These are phyloP conservation scores for Euphorbia peplus DNA, from an alignment of 345 rosid species.

Conservation along the genomic window DNA sequence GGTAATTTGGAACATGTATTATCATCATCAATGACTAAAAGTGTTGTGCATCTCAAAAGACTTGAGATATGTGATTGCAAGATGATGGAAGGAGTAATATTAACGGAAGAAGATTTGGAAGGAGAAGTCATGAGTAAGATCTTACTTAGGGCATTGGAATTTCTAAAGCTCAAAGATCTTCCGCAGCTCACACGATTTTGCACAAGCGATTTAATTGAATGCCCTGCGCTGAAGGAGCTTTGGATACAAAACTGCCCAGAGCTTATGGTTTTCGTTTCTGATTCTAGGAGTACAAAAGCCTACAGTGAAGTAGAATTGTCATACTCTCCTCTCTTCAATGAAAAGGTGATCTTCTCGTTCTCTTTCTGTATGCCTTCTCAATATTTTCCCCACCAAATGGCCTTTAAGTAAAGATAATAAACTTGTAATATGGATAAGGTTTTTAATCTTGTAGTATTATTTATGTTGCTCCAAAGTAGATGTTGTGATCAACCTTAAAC, in stretches of 20 bases:
- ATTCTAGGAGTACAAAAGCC: neutral
- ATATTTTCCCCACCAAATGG: neutral
- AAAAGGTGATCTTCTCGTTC: neutral
- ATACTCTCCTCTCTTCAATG: neutral
- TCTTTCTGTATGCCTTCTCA: neutral
- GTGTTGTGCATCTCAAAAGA: neutral
- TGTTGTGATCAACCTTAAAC: no score
- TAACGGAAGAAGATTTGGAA: neutral
- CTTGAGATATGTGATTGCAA: neutral
- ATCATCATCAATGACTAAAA: neutral
- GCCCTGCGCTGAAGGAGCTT: neutral
- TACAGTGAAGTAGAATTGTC: neutral
- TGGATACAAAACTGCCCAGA: neutral
- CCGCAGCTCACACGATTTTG: constrained; percentile 11
- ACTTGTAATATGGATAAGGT: neutral
- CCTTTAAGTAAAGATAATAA: neutral
- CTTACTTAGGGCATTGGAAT: constrained; percentile 2
- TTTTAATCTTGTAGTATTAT: no score
- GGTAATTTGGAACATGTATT: constrained; percentile 9
- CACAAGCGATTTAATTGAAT: neutral
- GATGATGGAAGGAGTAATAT: constrained; percentile 13
- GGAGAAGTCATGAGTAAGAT: neutral
- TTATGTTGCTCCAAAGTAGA: no score
- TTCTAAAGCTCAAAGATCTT: neutral
- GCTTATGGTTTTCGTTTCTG: neutral